Evolutionary conservation across 495 filamentous ascomycete species (phyloP), one percentile per base, ranked within the genome.

Genomic region (Aspergillus taichungensis): DNA sequence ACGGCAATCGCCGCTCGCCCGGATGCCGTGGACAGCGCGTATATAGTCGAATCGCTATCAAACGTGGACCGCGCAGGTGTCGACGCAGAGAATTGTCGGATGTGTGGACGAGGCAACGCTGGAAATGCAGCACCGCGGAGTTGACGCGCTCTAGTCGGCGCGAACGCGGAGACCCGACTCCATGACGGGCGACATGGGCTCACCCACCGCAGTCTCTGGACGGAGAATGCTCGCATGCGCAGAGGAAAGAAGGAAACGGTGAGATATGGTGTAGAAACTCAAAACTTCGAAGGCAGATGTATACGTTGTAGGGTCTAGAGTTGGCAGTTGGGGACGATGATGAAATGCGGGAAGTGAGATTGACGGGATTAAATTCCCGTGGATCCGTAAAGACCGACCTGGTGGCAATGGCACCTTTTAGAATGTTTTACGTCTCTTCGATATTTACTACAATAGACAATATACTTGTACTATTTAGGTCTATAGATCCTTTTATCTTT

Each of bases 1-100:
- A 97, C 81, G 2, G 94, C 94, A 60, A 98, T 95, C 28, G 88
- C 92, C 29, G 88, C 87, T 63, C 76, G 80, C 6, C 94, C 91
- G 10, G 85, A 67, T 2, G 86, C 87, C 8, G 92, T 94, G 0
- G 92, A 95, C 3, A 97, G 71, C 0, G 94, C 92, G 57, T 91
- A 97, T 11, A 99, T 94, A 3, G 92, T 97, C 1, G 67, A 69
- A 10, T 71, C 63, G 0, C 53, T 55, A 47, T 65, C 61, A 31
- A 61, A 43, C 42, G 62, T 51, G 12, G 60, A 60, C 1, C n/a
- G 39, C 9, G 13, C 12, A 0, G 39, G 45, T 1, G 18, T 3
- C 5, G 56, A 53, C 5, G 50, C 53, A 3, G 61, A 63, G 43
- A 71, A 68, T 10, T 29, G 30, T 30, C 65, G 59, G 14, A 27